A percentile compares a stretch with the other conserved stretches of the same genome.
phyloP scores from a whole-genome alignment of 2,329 filamentous ascomycete species.

The Proliferodiscus dingleyae region DNA sequence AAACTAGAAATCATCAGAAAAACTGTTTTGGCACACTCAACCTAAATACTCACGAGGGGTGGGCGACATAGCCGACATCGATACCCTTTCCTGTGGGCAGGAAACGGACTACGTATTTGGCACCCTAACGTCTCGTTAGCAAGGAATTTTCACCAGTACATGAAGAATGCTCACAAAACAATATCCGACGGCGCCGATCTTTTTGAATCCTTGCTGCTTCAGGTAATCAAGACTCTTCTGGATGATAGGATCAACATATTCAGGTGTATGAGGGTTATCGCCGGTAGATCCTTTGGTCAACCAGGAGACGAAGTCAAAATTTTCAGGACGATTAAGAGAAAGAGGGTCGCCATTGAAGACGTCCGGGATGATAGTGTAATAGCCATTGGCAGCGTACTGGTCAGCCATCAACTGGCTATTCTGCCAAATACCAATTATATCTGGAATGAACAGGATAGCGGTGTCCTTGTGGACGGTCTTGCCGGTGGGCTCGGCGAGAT shows the following conservation, averaged over 20 bases:
- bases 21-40: neutral
- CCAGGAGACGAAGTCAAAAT: slow-evolving; percentile 47
- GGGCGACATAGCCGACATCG: slow-evolving; percentile 67
- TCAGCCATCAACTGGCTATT: slow-evolving; percentile 66
- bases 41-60: slow-evolving; percentile 50
- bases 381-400: slow-evolving; percentile 63
- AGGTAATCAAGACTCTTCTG: slow-evolving; percentile 52
- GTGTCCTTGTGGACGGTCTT: slow-evolving; percentile 26
- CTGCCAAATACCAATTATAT: slow-evolving; percentile 36
- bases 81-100: slow-evolving; percentile 52
- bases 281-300: slow-evolving; percentile 27
- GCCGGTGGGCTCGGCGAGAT: slow-evolving; percentile 27
- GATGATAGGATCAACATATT: slow-evolving; percentile 37
- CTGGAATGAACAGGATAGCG: slow-evolving; percentile 30
- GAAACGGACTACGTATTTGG: slow-evolving; percentile 69
- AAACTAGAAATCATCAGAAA: slow-evolving; percentile 38
- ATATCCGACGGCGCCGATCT: slow-evolving; percentile 63
- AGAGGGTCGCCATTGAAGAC: slow-evolving; percentile 64
- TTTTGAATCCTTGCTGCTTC: slow-evolving; percentile 50
- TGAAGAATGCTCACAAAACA: slow-evolving; percentile 47
- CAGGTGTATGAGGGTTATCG: slow-evolving; percentile 29
- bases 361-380: slow-evolving; percentile 56
- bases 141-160: neutral
- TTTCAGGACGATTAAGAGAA: slow-evolving; percentile 43
- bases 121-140: slow-evolving; percentile 39